phyloP scores from a whole-genome alignment of 2,329 filamentous ascomycete genomes.

The Pseudogymnoascus sp. region DNA sequence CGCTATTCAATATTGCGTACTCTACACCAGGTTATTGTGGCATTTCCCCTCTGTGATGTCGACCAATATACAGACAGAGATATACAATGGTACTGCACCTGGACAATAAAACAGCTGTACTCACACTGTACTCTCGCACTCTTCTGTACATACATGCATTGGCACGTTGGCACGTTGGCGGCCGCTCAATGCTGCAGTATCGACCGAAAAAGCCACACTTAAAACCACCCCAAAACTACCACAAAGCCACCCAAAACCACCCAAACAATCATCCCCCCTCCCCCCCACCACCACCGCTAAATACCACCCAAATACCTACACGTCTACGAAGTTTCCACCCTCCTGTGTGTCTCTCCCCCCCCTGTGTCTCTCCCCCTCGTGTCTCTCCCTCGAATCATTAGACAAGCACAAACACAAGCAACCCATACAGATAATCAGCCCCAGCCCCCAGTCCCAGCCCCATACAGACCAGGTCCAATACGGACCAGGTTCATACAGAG shows the following conservation, averaged over 20 bases:
- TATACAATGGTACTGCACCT: not conserved
- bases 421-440: too few relatives aligned
- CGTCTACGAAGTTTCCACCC: too few relatives aligned
- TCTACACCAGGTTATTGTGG: not conserved
- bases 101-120: not conserved
- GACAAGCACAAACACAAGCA: too few relatives aligned
- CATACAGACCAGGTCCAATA: too few relatives aligned
- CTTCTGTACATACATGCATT: not conserved
- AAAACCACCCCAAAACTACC: not conserved
- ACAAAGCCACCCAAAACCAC: not conserved
- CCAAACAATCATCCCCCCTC: not conserved
- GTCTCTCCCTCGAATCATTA: not conserved
- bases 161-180: not conserved
- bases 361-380: not conserved
- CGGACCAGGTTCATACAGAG: too few relatives aligned
- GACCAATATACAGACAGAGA: not conserved
- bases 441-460: too few relatives aligned
- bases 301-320: not conserved
- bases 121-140: not conserved
- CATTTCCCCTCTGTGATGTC: not conserved
- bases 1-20: not conserved
- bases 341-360: too few relatives aligned
- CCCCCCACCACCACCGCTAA: not conserved
- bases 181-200: not conserved
- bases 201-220: conserved; percentile 5